Percentiles rank a stretch among this genome's conserved stretches.
Evolutionary conservation across 2,329 filamentous ascomycete genomes (phyloP).

Genomic region (Pseudogymnoascus sp.): DNA sequence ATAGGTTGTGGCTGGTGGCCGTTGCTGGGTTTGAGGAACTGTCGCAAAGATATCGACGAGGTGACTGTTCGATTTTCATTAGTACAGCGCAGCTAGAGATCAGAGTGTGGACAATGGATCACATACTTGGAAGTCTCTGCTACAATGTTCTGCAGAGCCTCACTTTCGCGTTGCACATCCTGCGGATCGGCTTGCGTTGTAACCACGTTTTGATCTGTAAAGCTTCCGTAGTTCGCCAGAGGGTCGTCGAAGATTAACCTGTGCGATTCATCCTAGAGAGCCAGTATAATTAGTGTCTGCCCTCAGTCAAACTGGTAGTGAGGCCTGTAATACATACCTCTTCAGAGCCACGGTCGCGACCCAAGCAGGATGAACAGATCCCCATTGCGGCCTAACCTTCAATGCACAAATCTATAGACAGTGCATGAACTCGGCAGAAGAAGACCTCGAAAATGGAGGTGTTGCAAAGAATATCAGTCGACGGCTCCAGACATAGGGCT

Average conservation of each 20-base stretch:
- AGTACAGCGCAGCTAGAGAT: background rate
- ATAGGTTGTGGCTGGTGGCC: slow-evolving; percentile 32
- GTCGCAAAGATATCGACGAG: slow-evolving; percentile 63
- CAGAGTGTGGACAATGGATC: slow-evolving; percentile 13
- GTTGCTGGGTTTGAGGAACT: slow-evolving; percentile 41
- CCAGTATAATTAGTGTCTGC: background rate
- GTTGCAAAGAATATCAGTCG: background rate
- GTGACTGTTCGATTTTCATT: slow-evolving; percentile 40
- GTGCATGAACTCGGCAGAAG: background rate
- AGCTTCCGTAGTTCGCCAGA: slow-evolving; percentile 54
- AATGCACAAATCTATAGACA: background rate
- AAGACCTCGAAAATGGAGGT: background rate
- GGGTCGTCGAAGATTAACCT: slow-evolving; percentile 54
- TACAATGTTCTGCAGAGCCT: slow-evolving; percentile 56
- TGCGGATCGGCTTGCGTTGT: slow-evolving; percentile 48
- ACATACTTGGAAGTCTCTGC: slow-evolving; percentile 56
- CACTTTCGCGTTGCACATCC: slow-evolving; percentile 55
- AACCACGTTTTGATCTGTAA: slow-evolving; percentile 47
- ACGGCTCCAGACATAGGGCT: background rate
- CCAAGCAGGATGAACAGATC: slow-evolving; percentile 53
- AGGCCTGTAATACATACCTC: slow-evolving; percentile 37
- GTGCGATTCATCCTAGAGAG: slow-evolving; percentile 29
- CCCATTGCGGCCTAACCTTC: slow-evolving; percentile 39
- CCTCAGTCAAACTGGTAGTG: slow-evolving; percentile 10
- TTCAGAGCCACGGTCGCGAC: slow-evolving; percentile 42